Evolutionary conservation across 768 basidiomycete genomes (phyloP).

Genomic region (Mycena alexandri): DNA sequence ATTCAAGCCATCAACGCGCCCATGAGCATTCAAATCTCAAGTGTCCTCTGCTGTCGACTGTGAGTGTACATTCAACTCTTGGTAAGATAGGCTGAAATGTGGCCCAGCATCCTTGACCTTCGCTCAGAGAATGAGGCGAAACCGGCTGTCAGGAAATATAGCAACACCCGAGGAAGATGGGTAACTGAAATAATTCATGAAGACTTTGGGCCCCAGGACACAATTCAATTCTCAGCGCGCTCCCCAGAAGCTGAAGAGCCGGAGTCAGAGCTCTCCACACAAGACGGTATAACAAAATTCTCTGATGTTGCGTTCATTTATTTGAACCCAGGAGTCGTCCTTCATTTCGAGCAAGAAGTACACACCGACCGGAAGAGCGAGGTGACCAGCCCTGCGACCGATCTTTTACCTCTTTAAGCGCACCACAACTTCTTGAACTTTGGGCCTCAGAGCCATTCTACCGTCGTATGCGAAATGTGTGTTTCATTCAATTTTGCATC

Average conservation of each 20-base stretch:
- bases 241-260: background rate
- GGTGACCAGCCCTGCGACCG: too few species aligned
- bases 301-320: background rate
- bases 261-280: background rate
- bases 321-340: slow-evolving; percentile 1
- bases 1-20: slow-evolving; percentile 37
- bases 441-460: too few species aligned
- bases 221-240: slow-evolving; percentile 8
- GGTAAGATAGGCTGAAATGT: too few species aligned
- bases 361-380: slow-evolving; percentile 4
- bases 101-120: slow-evolving; percentile 27
- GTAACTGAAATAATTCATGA: slow-evolving; percentile 32
- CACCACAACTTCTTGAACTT: too few species aligned
- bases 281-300: background rate
- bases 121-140: slow-evolving; percentile 19
- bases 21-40: slow-evolving; percentile 38
- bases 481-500: too few species aligned
- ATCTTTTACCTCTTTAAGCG: too few species aligned
- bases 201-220: background rate
- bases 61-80: background rate
- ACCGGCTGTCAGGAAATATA: slow-evolving; percentile 14
- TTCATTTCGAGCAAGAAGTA: slow-evolving; percentile 18
- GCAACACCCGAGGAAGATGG: slow-evolving; percentile 28
- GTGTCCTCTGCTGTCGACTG: slow-evolving; percentile 36
- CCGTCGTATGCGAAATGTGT: too few species aligned